Conservation (phyloP, 2,329 filamentous ascomycete genomes). For the Cordyceps javanica region DNA sequence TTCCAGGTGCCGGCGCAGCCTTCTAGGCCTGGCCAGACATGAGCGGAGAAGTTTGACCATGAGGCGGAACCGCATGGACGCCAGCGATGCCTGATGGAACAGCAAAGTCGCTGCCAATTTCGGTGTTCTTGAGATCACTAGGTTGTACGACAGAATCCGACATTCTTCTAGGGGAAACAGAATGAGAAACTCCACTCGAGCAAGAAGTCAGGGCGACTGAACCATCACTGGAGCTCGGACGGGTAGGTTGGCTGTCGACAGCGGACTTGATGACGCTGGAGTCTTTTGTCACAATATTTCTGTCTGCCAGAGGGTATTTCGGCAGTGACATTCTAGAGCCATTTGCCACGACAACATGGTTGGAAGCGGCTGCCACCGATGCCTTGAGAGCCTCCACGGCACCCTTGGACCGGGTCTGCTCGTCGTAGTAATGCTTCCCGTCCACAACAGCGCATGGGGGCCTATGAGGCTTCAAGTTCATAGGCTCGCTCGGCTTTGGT, state of each 20-base stretch:
- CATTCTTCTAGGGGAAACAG: neutral
- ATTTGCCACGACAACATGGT: slow-evolving; percentile 16
- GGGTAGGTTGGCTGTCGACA: neutral
- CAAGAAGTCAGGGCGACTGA: neutral
- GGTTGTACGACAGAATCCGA: neutral
- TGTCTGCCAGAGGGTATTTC: neutral
- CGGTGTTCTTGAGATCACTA: neutral
- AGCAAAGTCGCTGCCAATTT: neutral
- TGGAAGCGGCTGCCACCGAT: slow-evolving; percentile 22
- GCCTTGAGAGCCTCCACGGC: slow-evolving; percentile 20
- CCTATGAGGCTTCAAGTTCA: neutral
- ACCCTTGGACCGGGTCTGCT: slow-evolving; percentile 4
- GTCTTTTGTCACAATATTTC: neutral
- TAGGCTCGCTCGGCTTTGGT: neutral
- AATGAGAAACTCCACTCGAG: neutral
- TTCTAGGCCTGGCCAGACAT: neutral
- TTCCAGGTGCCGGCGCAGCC: neutral
- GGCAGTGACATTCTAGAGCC: slow-evolving; percentile 14
- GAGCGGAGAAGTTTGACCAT: neutral
- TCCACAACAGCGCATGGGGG: slow-evolving; percentile 12
- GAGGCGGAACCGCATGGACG: neutral
- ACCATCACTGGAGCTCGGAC: neutral
- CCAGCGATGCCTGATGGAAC: neutral
- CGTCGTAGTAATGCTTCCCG: slow-evolving; percentile 6
- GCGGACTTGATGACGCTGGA: neutral